phyloP scores from a whole-genome alignment of 768 basidiomycete genomes.

The Podaxis sp. region DNA sequence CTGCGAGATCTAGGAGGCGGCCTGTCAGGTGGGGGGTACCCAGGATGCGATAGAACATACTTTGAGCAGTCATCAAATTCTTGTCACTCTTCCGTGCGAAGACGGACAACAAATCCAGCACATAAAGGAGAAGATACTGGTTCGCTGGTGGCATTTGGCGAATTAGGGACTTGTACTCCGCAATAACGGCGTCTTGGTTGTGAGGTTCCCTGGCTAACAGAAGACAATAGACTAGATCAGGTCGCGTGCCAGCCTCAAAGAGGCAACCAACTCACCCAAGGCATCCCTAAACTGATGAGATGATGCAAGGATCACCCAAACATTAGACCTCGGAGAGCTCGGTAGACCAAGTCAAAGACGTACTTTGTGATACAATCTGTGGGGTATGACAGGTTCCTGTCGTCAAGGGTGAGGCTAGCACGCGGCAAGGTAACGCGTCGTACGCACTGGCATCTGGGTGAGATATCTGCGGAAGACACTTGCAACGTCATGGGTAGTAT shows the following conservation, averaged over 20 bases:
- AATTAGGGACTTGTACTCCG: slow-evolving; percentile 82
- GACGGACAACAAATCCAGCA: slow-evolving; percentile 92
- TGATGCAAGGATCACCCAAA: slow-evolving; percentile 9
- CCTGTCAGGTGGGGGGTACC: background rate
- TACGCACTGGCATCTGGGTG: slow-evolving; percentile 91
- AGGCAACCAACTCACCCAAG: slow-evolving; percentile 45
- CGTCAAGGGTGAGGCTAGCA: slow-evolving; percentile 6
- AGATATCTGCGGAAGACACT: slow-evolving; percentile 95
- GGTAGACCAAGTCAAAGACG: slow-evolving; percentile 27
- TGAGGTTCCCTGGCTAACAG: slow-evolving; percentile 57
- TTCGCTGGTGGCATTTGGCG: slow-evolving; percentile 81
- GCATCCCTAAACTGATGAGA: slow-evolving; percentile 68
- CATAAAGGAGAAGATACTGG: slow-evolving; percentile 95
- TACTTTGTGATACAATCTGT: slow-evolving; percentile 83
- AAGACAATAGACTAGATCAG: background rate
- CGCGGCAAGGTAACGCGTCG: slow-evolving; percentile 3
- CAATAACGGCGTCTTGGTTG: slow-evolving; percentile 68
- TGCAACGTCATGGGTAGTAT: slow-evolving; percentile 95
- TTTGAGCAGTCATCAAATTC: slow-evolving; percentile 94
- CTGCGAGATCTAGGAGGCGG: slow-evolving; percentile 74
- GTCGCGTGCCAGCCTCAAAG: slow-evolving; percentile 2
- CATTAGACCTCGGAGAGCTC: slow-evolving; percentile 6
- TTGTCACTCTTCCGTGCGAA: slow-evolving; percentile 88
- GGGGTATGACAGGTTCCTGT: slow-evolving; percentile 93
- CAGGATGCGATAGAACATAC: slow-evolving; percentile 41